A percentile compares a stretch with the other conserved stretches of the same genome.
Conservation (phyloP, 2,329 filamentous ascomycete species). For the Calonectria henricotiae region DNA sequence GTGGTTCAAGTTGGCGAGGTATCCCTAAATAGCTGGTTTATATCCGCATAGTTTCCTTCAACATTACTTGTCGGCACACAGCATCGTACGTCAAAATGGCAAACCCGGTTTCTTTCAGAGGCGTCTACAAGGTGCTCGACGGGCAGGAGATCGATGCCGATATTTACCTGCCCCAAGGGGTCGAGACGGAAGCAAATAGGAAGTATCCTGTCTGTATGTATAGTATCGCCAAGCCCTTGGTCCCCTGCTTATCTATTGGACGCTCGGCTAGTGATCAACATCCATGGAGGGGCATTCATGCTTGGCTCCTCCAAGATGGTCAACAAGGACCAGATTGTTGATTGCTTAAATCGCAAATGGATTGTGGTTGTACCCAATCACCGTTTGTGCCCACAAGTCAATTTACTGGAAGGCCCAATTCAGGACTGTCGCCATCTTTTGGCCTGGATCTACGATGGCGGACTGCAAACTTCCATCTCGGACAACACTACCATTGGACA, state of each 20-base stretch:
- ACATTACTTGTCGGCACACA: not conserved
- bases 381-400: conserved; percentile 56
- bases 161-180: conserved; percentile 48
- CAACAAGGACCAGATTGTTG: conserved; percentile 34
- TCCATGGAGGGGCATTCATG: conserved; percentile 36
- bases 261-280: conserved; percentile 21
- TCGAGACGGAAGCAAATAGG: not conserved
- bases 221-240: not conserved
- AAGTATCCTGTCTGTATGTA: conserved; percentile 32
- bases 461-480: conserved; percentile 48
- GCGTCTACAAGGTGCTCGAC: conserved; percentile 54
- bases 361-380: conserved; percentile 34
- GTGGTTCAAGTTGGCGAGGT: conserved; percentile 16
- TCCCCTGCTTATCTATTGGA: not conserved
- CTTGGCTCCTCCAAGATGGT: conserved; percentile 34
- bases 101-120: conserved; percentile 38
- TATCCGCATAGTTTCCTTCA: not conserved
- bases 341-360: conserved; percentile 28
- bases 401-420: conserved; percentile 55
- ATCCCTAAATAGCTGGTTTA: conserved; percentile 9
- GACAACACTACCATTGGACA: conserved; percentile 27
- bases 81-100: conserved; percentile 36
- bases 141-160: conserved; percentile 53
- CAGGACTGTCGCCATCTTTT: conserved; percentile 57
- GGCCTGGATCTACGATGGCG: conserved; percentile 56